Evolutionary conservation across 2,329 filamentous ascomycete genomes (phyloP), one percentile per base, ranked within the genome.

Genomic region (Erysiphe pulchra): DNA sequence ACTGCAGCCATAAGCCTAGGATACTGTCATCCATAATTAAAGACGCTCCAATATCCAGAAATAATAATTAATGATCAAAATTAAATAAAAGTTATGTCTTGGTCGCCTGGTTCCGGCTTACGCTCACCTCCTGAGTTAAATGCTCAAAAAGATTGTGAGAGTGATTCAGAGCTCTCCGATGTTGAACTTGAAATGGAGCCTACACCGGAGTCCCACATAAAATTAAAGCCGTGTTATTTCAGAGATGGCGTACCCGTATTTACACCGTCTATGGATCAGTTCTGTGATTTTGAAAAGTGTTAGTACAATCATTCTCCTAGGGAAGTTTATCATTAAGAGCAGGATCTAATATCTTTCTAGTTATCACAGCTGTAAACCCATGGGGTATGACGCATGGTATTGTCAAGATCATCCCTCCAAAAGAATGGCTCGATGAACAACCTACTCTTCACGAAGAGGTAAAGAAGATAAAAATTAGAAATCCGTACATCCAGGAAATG

Each of bases 341-440:
- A 30, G 24, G 10, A 44, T 44, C 54, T 55, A 52, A 55, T 42
- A 40, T 18, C n/a, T 33, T 28, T 43, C 33, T 48, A 78, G 73
- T 78, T 24, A 42, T 42, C 69, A 74, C 77, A 14, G 57, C 86
- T 83, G 61, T 98, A 50, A 83, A 98, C 61, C 74, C 76, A 52
- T 93, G 93, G 60, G 90, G 90, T 55, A 98, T 98, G 90, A 83
- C 84, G 62, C 90, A 85, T 18, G 90, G 90, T 33, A 94, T 98
- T 55, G 76, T 95, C 58, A 95, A 98, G 64, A 80, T 98, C 48
- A 79, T 95, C 45, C 86, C 90, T 28, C 90, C 90, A 0, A 65
- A 79, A 56, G 86, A 95, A 72, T 98, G 90, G 90, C 90, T 73
- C 61, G 74, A 86, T 51, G 69, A 75, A 24, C 75, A 90, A 34